These are phyloP conservation scores for Vitis cinerea DNA, from an alignment of 164 flowering plant species.

Conservation along the genomic window DNA sequence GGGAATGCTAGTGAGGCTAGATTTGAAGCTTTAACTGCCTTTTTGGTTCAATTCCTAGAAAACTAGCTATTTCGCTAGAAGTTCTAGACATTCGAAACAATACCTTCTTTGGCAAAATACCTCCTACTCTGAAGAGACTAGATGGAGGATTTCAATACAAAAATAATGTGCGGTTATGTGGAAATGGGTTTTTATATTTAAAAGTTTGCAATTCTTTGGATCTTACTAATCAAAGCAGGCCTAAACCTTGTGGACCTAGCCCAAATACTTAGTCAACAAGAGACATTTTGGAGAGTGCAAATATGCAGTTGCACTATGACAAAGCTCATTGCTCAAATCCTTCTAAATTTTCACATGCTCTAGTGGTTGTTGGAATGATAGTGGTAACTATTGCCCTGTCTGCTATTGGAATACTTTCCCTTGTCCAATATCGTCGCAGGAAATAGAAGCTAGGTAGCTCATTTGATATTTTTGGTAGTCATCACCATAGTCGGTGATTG, in stretches of 20 bases:
- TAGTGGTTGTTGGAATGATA: constrained; percentile 32
- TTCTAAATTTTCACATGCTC: constrained; percentile 24
- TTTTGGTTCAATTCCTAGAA: constrained; percentile 57
- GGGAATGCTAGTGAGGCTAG: constrained; percentile 35
- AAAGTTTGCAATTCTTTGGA: constrained; percentile 34
- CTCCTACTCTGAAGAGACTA: constrained; percentile 53
- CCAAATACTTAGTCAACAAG: constrained; percentile 22
- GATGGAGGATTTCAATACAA: constrained; percentile 41
- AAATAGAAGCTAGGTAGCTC: constrained; percentile 46
- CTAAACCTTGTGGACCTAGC: constrained; percentile 36
- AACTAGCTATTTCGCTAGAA: constrained; percentile 45
- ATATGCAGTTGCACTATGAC: constrained; percentile 40
- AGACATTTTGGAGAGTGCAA: constrained; percentile 50
- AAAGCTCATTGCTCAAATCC: constrained; percentile 27
- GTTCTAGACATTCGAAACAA: constrained; percentile 53
- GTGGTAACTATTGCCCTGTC: constrained; percentile 25
- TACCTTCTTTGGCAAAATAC: constrained; percentile 58
- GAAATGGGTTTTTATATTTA: constrained; percentile 36
- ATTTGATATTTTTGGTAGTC: constrained; percentile 23
- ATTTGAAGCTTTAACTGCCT: constrained; percentile 54
- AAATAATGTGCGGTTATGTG: constrained; percentile 52
- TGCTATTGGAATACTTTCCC: constrained; percentile 28
- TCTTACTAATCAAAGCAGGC: constrained; percentile 16
- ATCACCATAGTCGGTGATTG: background rate
- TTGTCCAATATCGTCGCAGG: constrained; percentile 38